Evolutionary conservation across 805 yeast genomes (phyloP), one percentile per base, ranked within the genome.

Genomic region (Barnettozyma siamensis): DNA sequence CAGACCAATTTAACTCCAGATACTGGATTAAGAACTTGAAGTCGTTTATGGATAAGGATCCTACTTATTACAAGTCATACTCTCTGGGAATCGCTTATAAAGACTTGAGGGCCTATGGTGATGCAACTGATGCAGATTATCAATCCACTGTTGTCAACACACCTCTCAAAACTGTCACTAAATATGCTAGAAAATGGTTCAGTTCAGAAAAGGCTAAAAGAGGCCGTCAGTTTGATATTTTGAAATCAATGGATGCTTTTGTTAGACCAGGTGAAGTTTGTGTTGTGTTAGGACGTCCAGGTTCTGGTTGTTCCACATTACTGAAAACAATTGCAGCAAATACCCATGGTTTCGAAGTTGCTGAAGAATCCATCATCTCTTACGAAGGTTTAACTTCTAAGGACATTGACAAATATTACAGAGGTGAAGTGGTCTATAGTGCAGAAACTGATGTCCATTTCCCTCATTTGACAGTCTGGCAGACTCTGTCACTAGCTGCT

Each of bases 261-360:
- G 65, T 79, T 42, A 64, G 63, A 39, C 79, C 84, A 3, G 87
- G 88, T 36, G 80, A 79, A 45, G 64, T 82, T 36, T 72, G 82
- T 8, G 83, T 82, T 37, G 88, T 81, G 13, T 62, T 81, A 42
- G 88, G 88, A 37, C 72, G 84, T 60, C 88, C 88, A 1, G 88
- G 88, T 53, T 76, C 87, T 15, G 88, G 88, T 48, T 81, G 88
- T 58, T 73, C 86, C 3, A 80, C 88, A 0, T 64, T 80, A 38
- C 64, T 81, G 51, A 80, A 80, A 51, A 72, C 83, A 7, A 66
- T 80, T 29, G 65, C 81, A 29, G 57, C 78, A 15, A 75, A 77
- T 42, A 76, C 83, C 10, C 73, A 75, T 54, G 86, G 86, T 44
- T 77, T 76, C 57, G 56, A 70, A 28, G 51, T 80, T 27, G 76